These are phyloP conservation scores for Fusarium verticillioides DNA, from an alignment of 2,329 filamentous ascomycete genomes.

Conservation along the genomic window DNA sequence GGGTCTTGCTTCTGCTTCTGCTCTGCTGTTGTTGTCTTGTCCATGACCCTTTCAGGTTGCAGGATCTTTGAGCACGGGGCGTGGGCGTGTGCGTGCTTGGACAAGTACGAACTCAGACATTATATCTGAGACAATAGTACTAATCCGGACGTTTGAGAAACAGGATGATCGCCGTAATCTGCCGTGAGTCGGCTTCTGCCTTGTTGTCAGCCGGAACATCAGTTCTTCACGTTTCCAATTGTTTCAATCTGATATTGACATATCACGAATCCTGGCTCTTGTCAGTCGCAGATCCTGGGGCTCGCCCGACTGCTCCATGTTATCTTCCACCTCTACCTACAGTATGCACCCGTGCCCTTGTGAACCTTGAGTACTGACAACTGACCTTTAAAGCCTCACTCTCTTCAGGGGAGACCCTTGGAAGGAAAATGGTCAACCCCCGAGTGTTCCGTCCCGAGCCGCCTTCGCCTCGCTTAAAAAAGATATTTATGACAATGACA, in stretches of 20 bases:
- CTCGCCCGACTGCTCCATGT: neutral
- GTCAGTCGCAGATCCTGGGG: neutral
- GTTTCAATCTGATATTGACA: slow-evolving; percentile 2
- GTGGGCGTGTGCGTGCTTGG: slow-evolving; percentile 11
- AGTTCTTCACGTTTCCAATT: slow-evolving; percentile 2
- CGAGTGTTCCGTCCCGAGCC: slow-evolving; percentile 4
- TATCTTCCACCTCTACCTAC: neutral
- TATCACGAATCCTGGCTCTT: neutral
- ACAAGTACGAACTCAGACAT: slow-evolving; percentile 27
- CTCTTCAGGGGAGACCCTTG: neutral
- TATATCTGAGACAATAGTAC: slow-evolving; percentile 37
- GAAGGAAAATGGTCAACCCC: neutral
- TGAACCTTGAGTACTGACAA: neutral
- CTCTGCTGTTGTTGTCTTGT: neutral
- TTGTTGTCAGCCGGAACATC: neutral
- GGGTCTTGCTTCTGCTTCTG: slow-evolving; percentile 17
- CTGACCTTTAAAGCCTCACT: neutral
- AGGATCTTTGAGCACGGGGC: slow-evolving; percentile 35
- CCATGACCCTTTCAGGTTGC: slow-evolving; percentile 11
- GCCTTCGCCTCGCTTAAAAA: neutral
- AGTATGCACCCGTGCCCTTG: neutral
- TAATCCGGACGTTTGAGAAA: slow-evolving; percentile 18
- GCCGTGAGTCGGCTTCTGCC: neutral
- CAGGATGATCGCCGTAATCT: slow-evolving; percentile 15
- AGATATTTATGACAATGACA: neutral